Conservation (phyloP, 208 protist genomes). For the Polymyxa betae region DNA sequence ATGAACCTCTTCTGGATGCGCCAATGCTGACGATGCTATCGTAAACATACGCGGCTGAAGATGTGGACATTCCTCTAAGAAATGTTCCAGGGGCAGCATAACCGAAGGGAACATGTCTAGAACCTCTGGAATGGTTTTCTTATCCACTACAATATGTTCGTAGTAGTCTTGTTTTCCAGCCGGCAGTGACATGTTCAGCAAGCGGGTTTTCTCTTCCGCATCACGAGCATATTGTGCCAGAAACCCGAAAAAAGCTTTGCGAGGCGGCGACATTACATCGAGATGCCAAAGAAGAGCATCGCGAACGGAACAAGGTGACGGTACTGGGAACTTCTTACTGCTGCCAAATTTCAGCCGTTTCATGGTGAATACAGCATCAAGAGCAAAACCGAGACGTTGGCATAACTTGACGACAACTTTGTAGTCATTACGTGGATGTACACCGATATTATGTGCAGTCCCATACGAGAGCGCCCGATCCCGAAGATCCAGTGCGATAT, state of each 20-base stretch:
- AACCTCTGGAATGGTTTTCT: conserved; percentile 37
- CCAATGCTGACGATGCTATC: conserved; percentile 45
- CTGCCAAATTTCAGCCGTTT: conserved; percentile 37
- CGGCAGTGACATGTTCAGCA: conserved; percentile 42
- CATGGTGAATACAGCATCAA: neutral
- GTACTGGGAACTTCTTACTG: conserved; percentile 32
- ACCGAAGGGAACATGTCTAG: conserved; percentile 56
- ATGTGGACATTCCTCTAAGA: conserved; percentile 53
- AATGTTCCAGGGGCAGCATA: neutral
- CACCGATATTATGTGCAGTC: conserved; percentile 51
- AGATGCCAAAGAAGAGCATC: conserved; percentile 51
- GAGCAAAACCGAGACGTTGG: conserved; percentile 25
- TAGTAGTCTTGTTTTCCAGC: conserved; percentile 21
- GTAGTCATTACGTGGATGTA: conserved; percentile 42
- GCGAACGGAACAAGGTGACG: neutral
- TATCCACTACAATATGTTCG: conserved; percentile 33
- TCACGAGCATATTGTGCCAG: conserved; percentile 45
- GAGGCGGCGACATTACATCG: conserved; percentile 34
- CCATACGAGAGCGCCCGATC: neutral
- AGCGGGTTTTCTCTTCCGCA: conserved; percentile 12
- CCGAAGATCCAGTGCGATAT: conserved; percentile 2
- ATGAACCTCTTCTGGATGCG: conserved; percentile 17
- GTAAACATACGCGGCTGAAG: conserved; percentile 57
- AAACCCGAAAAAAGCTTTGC: conserved; percentile 28
- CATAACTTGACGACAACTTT: conserved; percentile 1